Evolutionary conservation across 495 filamentous ascomycete genomes (phyloP).

Genomic region (Podospora anserina): DNA sequence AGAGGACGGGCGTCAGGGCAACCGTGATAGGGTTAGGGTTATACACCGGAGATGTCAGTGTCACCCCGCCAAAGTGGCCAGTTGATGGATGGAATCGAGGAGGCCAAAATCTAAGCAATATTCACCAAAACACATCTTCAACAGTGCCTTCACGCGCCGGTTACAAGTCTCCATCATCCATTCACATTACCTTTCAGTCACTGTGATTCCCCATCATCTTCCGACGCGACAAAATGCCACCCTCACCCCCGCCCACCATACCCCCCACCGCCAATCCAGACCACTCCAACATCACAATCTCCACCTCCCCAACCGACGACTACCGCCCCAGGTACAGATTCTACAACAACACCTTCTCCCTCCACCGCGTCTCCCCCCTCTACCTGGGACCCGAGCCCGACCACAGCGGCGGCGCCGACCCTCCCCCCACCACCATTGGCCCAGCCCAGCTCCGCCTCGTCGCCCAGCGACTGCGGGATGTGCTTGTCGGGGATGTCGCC

Average conservation of each 20-base stretch:
- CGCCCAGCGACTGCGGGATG: slow-evolving; percentile 41
- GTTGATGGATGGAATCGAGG: too few relatives aligned
- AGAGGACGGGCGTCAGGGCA: too few relatives aligned
- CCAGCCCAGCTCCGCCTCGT: slow-evolving; percentile 31
- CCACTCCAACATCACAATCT: not conserved
- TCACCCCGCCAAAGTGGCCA: too few relatives aligned
- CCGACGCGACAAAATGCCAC: not conserved
- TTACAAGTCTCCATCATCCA: not conserved
- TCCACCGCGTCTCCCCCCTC: slow-evolving; percentile 45
- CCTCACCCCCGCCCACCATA: not conserved
- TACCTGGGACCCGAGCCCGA: slow-evolving; percentile 32
- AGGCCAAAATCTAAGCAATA: not conserved
- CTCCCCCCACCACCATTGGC: slow-evolving; percentile 15
- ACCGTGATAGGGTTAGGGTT: not conserved
- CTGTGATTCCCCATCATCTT: not conserved
- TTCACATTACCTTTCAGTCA: not conserved
- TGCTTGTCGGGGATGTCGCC: slow-evolving; percentile 47
- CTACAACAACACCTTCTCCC: slow-evolving; percentile 50
- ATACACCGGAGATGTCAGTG: not conserved
- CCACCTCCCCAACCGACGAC: not conserved
- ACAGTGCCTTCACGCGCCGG: not conserved
- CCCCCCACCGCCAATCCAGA: not conserved
- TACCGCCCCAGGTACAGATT: slow-evolving; percentile 22
- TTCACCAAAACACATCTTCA: not conserved
- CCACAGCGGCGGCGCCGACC: not conserved